Base-by-base conservation (phyloP, 139 green algal genomes). In the Limnomonas spitsbergensis region DNA sequence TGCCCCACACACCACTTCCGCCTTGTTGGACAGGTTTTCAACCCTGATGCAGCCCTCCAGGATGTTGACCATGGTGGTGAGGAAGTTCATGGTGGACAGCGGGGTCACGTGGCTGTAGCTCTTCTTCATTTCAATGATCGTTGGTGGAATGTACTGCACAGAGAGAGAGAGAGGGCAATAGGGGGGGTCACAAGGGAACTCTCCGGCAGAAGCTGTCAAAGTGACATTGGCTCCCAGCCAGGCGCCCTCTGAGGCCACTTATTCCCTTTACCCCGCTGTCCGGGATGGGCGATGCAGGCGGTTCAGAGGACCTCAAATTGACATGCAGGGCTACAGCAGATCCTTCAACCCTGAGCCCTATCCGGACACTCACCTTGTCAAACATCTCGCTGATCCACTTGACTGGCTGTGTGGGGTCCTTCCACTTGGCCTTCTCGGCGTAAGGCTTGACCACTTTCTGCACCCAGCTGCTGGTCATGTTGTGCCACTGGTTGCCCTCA, bases 61-160 rank as follows among this genome's bases (percentile, higher is more conserved):
- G 53, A 96, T 93, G 84, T 91, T 93, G 66, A 92, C 86, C 66
- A 95, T 81, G 27, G 89, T 93, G 36, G 85, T 92, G 36, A 94
- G 76, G 37, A 90, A 92, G 86, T 96, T 96, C 92, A 96, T 95
- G 35, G 89, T 92, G 70, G 80, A 79, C 73, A 96, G 86, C 4
- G 92, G 92, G 38, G 92, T 96, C 80, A 96, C 91, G 80, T 91
- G 88, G 38, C 83, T 88, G 82, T 90, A 96, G 2, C 79, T 73
- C 82, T 93, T 93, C 81, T 91, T 93, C 89, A 96, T 94, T 85
- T 94, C 91, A 38, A 93, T 86, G 72, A 94, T 90, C 67, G 89
- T 90, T 38, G 84, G 54, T 2, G 89, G 85, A 29, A 94, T 82
- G 83, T 97, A 95, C 81, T 61, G 47, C 47, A 61, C 47, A 61